Evolutionary conservation across 805 yeast species (phyloP).

Genomic region (Lachancea sp.): DNA sequence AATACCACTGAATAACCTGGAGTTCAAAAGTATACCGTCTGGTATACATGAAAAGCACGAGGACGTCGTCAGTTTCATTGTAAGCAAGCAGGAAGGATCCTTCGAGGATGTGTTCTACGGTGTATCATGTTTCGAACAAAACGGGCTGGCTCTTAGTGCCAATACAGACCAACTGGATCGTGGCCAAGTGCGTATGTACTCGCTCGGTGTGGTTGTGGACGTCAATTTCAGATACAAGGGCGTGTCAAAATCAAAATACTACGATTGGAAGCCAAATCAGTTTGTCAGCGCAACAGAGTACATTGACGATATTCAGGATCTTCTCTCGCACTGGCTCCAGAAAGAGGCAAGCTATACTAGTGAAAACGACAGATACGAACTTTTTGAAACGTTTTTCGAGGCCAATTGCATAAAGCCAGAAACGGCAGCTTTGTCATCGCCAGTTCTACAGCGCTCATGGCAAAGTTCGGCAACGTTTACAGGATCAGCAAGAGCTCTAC

Average conservation of each 20-base stretch:
- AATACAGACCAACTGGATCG: slow-evolving; percentile 31
- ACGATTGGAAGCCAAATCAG: slow-evolving; percentile 16
- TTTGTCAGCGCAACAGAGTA: slow-evolving; percentile 19
- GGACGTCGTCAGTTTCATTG: slow-evolving; percentile 52
- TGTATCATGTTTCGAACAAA: slow-evolving; percentile 46
- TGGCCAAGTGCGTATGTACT: slow-evolving; percentile 49
- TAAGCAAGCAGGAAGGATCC: slow-evolving; percentile 24
- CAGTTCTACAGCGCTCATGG: slow-evolving; percentile 13
- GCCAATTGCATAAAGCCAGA: slow-evolving; percentile 10
- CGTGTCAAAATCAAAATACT: slow-evolving; percentile 4
- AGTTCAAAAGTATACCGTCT: slow-evolving; percentile 61
- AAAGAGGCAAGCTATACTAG: not conserved
- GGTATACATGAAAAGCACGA: slow-evolving; percentile 49
- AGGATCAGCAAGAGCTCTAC: slow-evolving; percentile 3
- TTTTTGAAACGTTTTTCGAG: slow-evolving; percentile 17
- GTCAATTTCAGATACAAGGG: slow-evolving; percentile 23
- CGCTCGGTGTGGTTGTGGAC: slow-evolving; percentile 56
- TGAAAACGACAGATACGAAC: slow-evolving; percentile 5
- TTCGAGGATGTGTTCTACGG: slow-evolving; percentile 36
- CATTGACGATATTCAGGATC: slow-evolving; percentile 15
- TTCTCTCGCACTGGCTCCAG: slow-evolving; percentile 22
- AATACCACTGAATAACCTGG: slow-evolving; percentile 38
- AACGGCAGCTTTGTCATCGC: slow-evolving; percentile 11
- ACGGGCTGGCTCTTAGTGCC: slow-evolving; percentile 26
- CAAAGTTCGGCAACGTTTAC: slow-evolving; percentile 12